Evolutionary conservation across 805 yeast species (phyloP), one percentile per base, ranked within the genome.

Genomic region (Suhomyces sp.): DNA sequence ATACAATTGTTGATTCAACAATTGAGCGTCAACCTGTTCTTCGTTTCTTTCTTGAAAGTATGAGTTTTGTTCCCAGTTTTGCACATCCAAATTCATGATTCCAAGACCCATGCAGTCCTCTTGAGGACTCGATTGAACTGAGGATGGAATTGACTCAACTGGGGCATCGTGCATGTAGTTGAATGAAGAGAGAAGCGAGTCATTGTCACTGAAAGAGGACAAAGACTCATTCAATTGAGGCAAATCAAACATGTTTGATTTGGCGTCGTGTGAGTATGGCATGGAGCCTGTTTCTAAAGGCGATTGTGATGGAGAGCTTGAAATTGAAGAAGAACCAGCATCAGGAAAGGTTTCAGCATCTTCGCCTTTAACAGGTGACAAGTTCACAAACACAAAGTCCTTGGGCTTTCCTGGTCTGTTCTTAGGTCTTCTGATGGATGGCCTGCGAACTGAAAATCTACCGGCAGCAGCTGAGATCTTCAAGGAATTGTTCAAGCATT

Each of bases 341-440:
- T 48, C 53, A 19, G 49, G 31, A 22, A 54, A 48, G 17, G 43
- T 50, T 40, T 48, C 53, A 24, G 50, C 33, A 1, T 50, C 51
- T 10, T 50, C 56, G 24, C 22, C 22, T 58, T 64, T 27, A 21
- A 73, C 67, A 19, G 78, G 79, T 17, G 77, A 71, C 56, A 75
- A 71, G 57, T 75, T 78, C 43, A 75, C 79, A 56, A 75, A 75
- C 17, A 75, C 77, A 54, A 74, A 75, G 56, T 73, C 77, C 60
- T 71, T 73, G 47, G 76, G 77, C 67, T 66, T 69, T 3, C 79
- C 79, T 6, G 78, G 78, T 60, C 66, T 69, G 57, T 69, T 66
- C 65, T 71, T 74, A 29, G 79, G 79, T 60, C 79, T 72, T 57
- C 67, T 72, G 50, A 67, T 66, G 15, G 77, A 77, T 10, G 76